Percentiles rank a stretch among this genome's conserved stretches.
phyloP scores from a whole-genome alignment of 352 stramenopile species.

The Ophiocytium majus region DNA sequence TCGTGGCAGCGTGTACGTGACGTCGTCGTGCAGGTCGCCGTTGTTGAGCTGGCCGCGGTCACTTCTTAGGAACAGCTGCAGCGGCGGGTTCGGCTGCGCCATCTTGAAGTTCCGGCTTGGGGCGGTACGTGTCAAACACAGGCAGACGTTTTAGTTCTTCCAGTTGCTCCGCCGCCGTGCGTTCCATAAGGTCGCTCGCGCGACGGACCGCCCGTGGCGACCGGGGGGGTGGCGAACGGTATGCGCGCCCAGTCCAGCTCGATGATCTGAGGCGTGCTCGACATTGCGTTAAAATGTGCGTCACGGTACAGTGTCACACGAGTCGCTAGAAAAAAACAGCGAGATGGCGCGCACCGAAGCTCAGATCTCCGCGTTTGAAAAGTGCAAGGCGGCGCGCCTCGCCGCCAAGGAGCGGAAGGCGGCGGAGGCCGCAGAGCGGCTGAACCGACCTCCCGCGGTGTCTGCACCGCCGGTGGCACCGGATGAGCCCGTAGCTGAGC shows the following conservation, averaged over 20 bases:
- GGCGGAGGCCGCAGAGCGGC: too few species aligned
- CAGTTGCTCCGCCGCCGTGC: neutral
- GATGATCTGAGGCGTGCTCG: neutral
- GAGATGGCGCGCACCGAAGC: neutral
- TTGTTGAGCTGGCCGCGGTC: neutral
- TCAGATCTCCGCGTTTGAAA: neutral
- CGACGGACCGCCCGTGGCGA: too few species aligned
- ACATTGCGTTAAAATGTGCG: neutral
- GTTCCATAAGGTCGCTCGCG: neutral
- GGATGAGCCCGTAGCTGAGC: too few species aligned
- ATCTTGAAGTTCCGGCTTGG: neutral
- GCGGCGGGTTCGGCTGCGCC: neutral
- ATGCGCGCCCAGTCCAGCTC: neutral
- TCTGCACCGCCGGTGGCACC: too few species aligned
- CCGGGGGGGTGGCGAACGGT: neutral
- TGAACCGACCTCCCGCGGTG: too few species aligned
- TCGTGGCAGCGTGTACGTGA: neutral
- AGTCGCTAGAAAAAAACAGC: too few species aligned
- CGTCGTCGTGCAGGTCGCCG: neutral
- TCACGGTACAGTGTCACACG: neutral
- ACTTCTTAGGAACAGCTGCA: neutral
- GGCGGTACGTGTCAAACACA: neutral
- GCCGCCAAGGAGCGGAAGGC: too few species aligned
- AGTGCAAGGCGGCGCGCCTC: neutral
- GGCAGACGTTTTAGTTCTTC: neutral